These are phyloP conservation scores for Eutrema japonicum DNA, from an alignment of 345 rosid species.

Conservation along the genomic window DNA sequence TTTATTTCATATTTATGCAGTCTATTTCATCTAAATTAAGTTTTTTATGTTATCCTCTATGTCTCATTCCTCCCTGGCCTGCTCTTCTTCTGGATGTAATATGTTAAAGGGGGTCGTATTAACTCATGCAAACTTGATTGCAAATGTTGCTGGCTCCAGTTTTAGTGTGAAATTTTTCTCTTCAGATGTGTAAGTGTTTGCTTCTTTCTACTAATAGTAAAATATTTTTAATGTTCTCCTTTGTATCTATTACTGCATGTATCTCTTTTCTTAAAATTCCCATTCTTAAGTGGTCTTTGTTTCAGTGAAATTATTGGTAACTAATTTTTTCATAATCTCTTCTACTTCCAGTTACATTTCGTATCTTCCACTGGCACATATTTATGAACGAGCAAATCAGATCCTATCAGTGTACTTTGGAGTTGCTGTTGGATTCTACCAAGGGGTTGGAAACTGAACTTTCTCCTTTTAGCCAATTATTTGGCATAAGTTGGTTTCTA, in stretches of 20 bases:
- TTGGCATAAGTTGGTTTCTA: conserved; percentile 7
- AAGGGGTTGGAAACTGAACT: conserved; percentile 72
- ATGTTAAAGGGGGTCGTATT: conserved; percentile 76
- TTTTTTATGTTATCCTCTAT: conserved; percentile 23
- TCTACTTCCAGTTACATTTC: conserved; percentile 74
- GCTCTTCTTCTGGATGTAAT: conserved; percentile 30
- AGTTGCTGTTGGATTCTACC: conserved; percentile 95
- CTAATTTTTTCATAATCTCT: conserved; percentile 31
- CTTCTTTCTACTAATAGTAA: conserved; percentile 14
- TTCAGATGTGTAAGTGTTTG: conserved; percentile 79
- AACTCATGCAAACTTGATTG: conserved; percentile 84
- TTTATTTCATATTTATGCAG: conserved; percentile 6
- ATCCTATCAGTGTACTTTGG: conserved; percentile 64
- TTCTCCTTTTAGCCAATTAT: conserved; percentile 9
- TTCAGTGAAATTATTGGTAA: conserved; percentile 25
- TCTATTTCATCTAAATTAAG: conserved; percentile 35
- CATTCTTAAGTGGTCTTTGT: conserved; percentile 1
- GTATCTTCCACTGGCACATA: conserved; percentile 97
- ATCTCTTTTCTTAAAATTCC: conserved; percentile 10
- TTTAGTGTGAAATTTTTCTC: conserved; percentile 57
- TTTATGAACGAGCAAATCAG: conserved; percentile 86
- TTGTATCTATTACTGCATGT: not conserved
- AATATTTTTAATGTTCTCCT: not conserved
- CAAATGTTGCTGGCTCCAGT: conserved; percentile 80
- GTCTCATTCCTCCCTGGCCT: conserved; percentile 33